A percentile compares a stretch with the other conserved stretches of the same genome.
These are phyloP conservation scores for Phytophthora vignae DNA, from an alignment of 352 stramenopile genomes.

Conservation along the genomic window DNA sequence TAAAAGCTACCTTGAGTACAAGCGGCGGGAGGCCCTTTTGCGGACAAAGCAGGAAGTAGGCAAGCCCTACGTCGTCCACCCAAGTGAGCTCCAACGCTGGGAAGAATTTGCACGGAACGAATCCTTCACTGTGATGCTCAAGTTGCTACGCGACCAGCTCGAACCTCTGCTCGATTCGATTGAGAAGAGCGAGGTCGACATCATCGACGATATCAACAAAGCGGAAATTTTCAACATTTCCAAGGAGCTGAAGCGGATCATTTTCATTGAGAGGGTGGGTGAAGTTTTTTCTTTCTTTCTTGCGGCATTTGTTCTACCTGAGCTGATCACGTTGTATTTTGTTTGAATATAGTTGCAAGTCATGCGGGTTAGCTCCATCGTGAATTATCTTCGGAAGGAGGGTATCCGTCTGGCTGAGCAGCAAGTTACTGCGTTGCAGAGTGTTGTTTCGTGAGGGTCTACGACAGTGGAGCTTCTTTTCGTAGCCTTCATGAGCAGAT, in stretches of 20 bases:
- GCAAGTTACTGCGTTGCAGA: conserved; percentile 75
- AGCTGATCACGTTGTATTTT: not conserved
- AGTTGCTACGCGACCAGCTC: conserved; percentile 43
- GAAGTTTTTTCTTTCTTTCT: not conserved
- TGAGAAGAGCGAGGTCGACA: conserved; percentile 55
- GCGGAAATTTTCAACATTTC: conserved; percentile 33
- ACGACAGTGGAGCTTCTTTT: not conserved
- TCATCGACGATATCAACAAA: conserved; percentile 57
- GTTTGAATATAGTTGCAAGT: conserved; percentile 54
- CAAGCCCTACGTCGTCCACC: conserved; percentile 61
- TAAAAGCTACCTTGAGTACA: conserved; percentile 84
- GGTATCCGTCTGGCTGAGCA: conserved; percentile 76
- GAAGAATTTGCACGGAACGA: conserved; percentile 59
- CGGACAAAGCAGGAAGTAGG: conserved; percentile 79
- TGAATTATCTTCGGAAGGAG: conserved; percentile 78
- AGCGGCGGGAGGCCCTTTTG: conserved; percentile 70
- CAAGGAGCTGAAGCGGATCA: conserved; percentile 58
- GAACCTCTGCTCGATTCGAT: conserved; percentile 52
- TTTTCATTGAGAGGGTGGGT: conserved; percentile 60
- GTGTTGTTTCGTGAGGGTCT: conserved; percentile 47
- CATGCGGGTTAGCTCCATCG: conserved; percentile 64
- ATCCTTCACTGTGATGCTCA: conserved; percentile 55
- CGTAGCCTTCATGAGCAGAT: not conserved
- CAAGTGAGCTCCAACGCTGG: conserved; percentile 58
- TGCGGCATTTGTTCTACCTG: not conserved